These are phyloP conservation scores for Puccinia sorghi DNA, from an alignment of 1,284 basidiomycete species.

Conservation along the genomic window DNA sequence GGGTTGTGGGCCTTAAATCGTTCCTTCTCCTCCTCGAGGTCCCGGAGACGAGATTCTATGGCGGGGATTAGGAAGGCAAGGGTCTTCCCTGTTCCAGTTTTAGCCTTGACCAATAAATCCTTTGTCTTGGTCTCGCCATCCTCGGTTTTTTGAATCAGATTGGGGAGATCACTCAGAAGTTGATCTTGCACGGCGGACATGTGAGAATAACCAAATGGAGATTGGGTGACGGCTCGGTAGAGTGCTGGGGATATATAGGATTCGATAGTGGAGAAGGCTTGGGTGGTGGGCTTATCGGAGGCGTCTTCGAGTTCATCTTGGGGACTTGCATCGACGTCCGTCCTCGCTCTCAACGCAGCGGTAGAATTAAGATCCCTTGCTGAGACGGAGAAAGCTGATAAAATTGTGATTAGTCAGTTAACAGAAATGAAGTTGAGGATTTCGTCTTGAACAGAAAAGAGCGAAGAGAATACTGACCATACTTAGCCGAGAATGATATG, in stretches of 20 bases:
- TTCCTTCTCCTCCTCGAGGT: conserved; percentile 53
- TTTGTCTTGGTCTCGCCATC: conserved; percentile 55
- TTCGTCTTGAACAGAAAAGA: not conserved
- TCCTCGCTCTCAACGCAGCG: conserved; percentile 13
- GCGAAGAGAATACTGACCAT: not conserved
- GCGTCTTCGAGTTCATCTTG: not conserved
- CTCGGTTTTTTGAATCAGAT: conserved; percentile 62
- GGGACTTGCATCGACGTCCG: conserved; percentile 8
- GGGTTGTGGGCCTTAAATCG: conserved; percentile 57
- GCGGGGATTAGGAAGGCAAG: conserved; percentile 58
- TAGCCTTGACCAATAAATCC: conserved; percentile 58
- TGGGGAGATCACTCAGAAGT: conserved; percentile 67
- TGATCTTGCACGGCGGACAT: conserved; percentile 85
- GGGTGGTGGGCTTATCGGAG: conserved; percentile 9
- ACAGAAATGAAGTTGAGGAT: not conserved
- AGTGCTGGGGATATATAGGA: conserved; percentile 49
- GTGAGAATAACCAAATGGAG: conserved; percentile 70
- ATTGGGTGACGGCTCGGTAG: conserved; percentile 58
- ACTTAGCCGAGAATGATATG: conserved; percentile 4
- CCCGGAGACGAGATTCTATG: conserved; percentile 56
- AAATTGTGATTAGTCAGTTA: not conserved
- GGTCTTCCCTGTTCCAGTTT: conserved; percentile 59
- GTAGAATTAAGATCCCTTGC: conserved; percentile 29
- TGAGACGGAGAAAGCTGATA: conserved; percentile 30
- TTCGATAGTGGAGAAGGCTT: conserved; percentile 38